Base-by-base conservation (phyloP, 2,329 filamentous ascomycete species). In the Fusarium verrucosum region DNA sequence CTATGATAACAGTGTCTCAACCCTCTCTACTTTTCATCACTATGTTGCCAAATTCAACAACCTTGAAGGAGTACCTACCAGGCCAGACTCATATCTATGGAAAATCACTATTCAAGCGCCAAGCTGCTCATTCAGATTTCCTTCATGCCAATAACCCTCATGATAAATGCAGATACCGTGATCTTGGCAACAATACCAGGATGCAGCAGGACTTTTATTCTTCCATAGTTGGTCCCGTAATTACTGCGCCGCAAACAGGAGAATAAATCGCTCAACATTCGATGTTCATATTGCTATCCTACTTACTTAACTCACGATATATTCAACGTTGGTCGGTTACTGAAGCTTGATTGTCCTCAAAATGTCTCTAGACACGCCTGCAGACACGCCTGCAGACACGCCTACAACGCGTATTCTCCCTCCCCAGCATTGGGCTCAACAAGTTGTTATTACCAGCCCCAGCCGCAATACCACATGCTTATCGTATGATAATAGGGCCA, bases 381-480 rank as follows among this genome's bases (percentile, higher is more conserved):
- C 13, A 7, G 43, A 35, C 20, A 14, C 4, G 5, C 10, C 10
- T 10, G 8, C 16, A 6, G n/a, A n/a, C n/a, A n/a, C 16, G 8
- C 16, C 6, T n/a, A n/a, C n/a, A n/a, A 19, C 16, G 10, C 30
- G 43, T 4, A 25, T 45, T 16, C 43, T 45, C 13, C 30, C 43
- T n/a, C 20, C 43, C 10, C 30, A 45, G 16, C 20, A 35, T 14
- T 45, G 30, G 43, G 43, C 22, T 10, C 10, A 45, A 7, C 30
- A 25, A 14, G 20, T 23, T 35, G 14, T n/a, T 17, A 5, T 35
- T 9, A 19, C 8, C 5, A 26, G 10, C 8, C 23, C 11, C 10
- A n/a, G 5, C 11, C 2, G 3, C 17, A 10, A 4, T 14, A 0
- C 5, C 4, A 3, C 7, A 10, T 9, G 13, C 25, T 43, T 10